Evolutionary conservation across 169 alveolate genomes (phyloP).

Genomic region (Eimeria zaria): DNA sequence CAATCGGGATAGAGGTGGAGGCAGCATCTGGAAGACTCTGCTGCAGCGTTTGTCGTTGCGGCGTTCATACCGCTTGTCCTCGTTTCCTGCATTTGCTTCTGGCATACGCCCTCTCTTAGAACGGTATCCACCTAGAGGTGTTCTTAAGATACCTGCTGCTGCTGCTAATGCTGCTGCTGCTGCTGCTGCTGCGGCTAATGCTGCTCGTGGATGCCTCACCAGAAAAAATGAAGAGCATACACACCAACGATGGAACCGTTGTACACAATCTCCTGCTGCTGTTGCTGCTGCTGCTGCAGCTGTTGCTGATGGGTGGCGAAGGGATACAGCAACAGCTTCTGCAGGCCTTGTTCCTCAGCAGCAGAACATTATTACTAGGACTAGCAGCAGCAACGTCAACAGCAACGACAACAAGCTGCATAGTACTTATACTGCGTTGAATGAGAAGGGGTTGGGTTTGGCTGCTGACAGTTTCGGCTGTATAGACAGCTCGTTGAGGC

Average conservation of each 20-base stretch:
- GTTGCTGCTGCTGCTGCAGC: neutral
- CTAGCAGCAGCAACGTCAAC: neutral
- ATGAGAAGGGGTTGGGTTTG: neutral
- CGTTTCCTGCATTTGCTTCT: neutral
- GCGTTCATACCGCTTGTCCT: neutral
- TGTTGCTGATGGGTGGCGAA: neutral
- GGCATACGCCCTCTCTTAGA: constrained; percentile 9
- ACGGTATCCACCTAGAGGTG: neutral
- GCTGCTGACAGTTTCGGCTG: neutral
- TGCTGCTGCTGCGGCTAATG: constrained; percentile 23
- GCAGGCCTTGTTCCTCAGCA: neutral
- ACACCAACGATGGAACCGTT: neutral
- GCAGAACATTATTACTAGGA: neutral
- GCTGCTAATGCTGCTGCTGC: constrained; percentile 36
- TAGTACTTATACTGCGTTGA: neutral
- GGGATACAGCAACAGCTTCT: neutral
- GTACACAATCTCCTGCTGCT: neutral
- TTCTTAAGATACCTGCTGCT: constrained; percentile 41
- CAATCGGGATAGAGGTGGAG: neutral
- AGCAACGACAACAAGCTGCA: neutral
- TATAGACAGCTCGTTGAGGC: neutral
- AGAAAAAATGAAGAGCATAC: neutral
- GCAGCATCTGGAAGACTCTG: constrained; percentile 5
- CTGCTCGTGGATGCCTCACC: neutral
- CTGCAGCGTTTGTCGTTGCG: neutral